These are phyloP conservation scores for Porphyrellus cyaneotinctus DNA, from an alignment of 768 basidiomycete species.

Conservation along the genomic window DNA sequence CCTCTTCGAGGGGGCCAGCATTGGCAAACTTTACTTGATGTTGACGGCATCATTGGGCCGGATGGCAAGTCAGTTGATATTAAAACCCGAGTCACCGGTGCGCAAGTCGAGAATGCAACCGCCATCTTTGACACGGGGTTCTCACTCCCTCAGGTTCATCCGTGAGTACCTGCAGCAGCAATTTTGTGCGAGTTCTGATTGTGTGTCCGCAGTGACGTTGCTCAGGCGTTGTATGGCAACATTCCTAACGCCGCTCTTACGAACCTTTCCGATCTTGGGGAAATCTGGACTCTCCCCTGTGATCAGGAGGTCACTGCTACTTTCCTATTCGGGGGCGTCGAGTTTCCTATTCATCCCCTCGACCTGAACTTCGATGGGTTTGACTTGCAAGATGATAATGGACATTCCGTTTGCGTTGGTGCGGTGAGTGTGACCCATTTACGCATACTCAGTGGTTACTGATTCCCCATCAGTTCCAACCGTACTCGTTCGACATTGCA, in stretches of 20 bases:
- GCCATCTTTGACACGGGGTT: conserved; percentile 70
- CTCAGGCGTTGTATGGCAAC: conserved; percentile 57
- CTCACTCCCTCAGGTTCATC: conserved; percentile 58
- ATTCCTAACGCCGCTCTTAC: conserved; percentile 50
- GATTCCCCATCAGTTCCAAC: conserved; percentile 54
- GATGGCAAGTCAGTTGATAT: conserved; percentile 49
- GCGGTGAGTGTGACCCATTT: conserved; percentile 35
- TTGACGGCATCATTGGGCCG: conserved; percentile 58
- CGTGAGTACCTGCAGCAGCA: conserved; percentile 29
- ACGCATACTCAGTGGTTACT: neutral
- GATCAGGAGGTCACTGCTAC: conserved; percentile 59
- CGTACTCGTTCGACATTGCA: conserved; percentile 48
- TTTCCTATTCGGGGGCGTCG: conserved; percentile 54
- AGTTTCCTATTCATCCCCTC: conserved; percentile 62
- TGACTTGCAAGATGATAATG: conserved; percentile 11
- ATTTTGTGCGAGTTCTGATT: conserved; percentile 15
- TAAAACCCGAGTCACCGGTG: conserved; percentile 41
- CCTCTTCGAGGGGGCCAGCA: conserved; percentile 47
- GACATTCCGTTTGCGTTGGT: conserved; percentile 35
- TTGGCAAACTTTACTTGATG: conserved; percentile 61
- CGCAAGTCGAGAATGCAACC: conserved; percentile 46
- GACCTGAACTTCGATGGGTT: conserved; percentile 42
- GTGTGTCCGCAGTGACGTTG: conserved; percentile 38
- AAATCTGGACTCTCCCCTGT: conserved; percentile 63
- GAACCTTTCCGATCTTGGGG: conserved; percentile 38